Percentiles rank a stretch among this genome's conserved stretches.
Conservation (phyloP, 306 rosid species). For the Fragaria vesca region DNA sequence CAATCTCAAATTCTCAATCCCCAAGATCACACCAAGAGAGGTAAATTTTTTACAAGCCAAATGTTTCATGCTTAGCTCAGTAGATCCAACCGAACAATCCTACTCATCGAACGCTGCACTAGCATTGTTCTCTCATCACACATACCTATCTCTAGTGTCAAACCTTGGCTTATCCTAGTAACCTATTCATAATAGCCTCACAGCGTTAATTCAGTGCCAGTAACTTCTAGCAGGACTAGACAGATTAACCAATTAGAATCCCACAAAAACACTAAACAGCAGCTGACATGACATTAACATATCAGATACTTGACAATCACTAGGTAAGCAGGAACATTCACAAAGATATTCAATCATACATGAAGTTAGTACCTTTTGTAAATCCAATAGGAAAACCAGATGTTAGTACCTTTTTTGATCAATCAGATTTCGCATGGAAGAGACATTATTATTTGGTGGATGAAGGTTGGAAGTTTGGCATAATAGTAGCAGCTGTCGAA, state of each 20-base stretch:
- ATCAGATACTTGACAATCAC: not conserved
- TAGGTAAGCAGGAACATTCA: not conserved
- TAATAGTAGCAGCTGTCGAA: not conserved
- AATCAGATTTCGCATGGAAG: not conserved
- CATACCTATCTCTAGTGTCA: not conserved
- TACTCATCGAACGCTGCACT: not conserved
- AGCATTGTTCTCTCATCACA: not conserved
- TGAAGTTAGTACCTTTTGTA: not conserved
- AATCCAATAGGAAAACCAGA: not conserved
- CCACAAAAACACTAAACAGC: not conserved
- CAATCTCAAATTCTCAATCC: not conserved
- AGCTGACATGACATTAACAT: not conserved
- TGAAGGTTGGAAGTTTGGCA: not conserved
- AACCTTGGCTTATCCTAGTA: slow-evolving; percentile 3
- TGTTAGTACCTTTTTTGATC: not conserved
- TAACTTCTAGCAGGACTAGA: not conserved
- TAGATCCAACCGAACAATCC: not conserved
- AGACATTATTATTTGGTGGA: not conserved
- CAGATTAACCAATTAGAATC: not conserved
- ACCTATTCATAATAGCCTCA: not conserved
- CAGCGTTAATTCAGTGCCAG: not conserved
- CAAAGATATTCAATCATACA: not conserved
- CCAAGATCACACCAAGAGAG: not conserved
- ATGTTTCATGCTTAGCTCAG: not conserved
- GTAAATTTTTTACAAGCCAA: not conserved